A percentile compares a stretch with the other conserved stretches of the same genome.
Conservation (phyloP, 345 rosid species). For the Salix suchowensis region DNA sequence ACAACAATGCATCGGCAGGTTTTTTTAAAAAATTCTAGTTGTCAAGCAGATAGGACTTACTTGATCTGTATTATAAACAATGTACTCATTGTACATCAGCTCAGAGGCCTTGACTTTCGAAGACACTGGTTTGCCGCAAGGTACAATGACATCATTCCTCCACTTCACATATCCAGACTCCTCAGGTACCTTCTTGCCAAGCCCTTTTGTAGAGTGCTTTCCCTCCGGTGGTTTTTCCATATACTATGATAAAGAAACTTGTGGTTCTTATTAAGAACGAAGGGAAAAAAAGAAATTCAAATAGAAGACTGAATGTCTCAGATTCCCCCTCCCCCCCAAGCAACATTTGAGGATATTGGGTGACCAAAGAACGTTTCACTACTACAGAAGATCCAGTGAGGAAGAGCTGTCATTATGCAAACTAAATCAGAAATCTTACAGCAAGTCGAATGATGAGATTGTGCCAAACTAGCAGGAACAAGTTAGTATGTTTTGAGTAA, state of each 20-base stretch:
- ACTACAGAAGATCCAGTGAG: neutral
- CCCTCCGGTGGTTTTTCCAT: slow-evolving; percentile 87
- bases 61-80: slow-evolving; percentile 78
- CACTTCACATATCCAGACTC: slow-evolving; percentile 73
- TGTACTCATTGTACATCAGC: slow-evolving; percentile 91
- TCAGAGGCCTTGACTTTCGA: slow-evolving; percentile 65
- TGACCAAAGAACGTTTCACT: neutral
- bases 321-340: neutral
- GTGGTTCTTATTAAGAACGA: neutral
- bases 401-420: neutral
- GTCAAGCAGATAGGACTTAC: slow-evolving; percentile 37
- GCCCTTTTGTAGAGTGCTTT: slow-evolving; percentile 93
- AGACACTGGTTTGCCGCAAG: slow-evolving; percentile 86
- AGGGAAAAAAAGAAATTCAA: neutral
- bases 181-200: slow-evolving; percentile 76
- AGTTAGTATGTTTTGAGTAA: neutral
- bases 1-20: neutral
- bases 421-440: neutral
- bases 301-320: neutral
- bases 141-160: slow-evolving; percentile 78
- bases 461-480: neutral
- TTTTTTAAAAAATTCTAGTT: neutral
- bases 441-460: neutral
- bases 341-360: neutral
- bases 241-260: slow-evolving; percentile 30